These are phyloP conservation scores for Euptelea pleiosperma DNA, from an alignment of 164 flowering plant species.

Conservation along the genomic window DNA sequence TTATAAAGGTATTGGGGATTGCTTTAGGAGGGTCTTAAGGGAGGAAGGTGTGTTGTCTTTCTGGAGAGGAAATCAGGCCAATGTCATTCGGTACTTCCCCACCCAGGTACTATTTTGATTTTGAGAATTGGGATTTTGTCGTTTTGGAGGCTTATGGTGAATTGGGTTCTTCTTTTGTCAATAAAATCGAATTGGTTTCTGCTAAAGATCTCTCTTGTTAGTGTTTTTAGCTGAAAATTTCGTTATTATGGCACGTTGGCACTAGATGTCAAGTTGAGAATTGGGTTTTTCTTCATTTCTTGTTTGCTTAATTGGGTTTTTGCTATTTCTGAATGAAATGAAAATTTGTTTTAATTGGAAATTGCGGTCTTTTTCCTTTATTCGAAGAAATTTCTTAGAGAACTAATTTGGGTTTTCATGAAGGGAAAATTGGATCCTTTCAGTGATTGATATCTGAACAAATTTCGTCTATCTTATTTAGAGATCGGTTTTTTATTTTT, in stretches of 20 bases:
- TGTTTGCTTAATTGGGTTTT: not conserved
- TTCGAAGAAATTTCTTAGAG: too few relatives aligned
- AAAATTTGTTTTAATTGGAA: not conserved
- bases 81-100: slow-evolving; percentile 89
- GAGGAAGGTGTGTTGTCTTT: slow-evolving; percentile 82
- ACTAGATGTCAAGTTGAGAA: too few relatives aligned
- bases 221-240: too few relatives aligned
- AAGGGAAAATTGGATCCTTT: too few relatives aligned
- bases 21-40: slow-evolving; percentile 63
- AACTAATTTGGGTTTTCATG: too few relatives aligned
- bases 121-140: not conserved
- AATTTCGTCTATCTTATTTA: too few relatives aligned
- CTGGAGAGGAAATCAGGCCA: slow-evolving; percentile 97
- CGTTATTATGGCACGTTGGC: too few relatives aligned
- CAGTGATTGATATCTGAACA: too few relatives aligned
- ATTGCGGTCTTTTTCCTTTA: too few relatives aligned
- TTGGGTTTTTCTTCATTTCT: not conserved
- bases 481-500: too few relatives aligned
- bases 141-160: not conserved
- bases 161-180: not conserved
- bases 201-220: too few relatives aligned
- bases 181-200: too few relatives aligned
- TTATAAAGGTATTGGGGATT: slow-evolving; percentile 61
- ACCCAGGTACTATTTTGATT: slow-evolving; percentile 61
- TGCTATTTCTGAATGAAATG: not conserved